Evolutionary conservation across 208 protist genomes (phyloP).

Genomic region (Entamoeba moshkovskii): DNA sequence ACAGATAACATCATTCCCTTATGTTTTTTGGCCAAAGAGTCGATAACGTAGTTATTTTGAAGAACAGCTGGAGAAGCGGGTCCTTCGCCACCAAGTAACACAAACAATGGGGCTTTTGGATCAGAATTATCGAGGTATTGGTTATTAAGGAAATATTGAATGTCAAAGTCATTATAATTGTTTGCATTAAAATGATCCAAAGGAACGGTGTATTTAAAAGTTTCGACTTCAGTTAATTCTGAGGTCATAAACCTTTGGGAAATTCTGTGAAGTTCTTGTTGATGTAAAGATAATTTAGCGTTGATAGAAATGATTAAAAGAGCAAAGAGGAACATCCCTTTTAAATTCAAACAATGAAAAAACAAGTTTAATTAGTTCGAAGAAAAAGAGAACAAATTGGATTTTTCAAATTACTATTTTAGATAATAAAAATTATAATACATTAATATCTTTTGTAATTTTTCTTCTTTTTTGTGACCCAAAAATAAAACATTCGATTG

Average conservation of each 20-base stretch:
- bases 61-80: not conserved
- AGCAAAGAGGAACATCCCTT: not conserved
- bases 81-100: not conserved
- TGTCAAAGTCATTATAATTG: not conserved
- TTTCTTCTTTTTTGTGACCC: no score
- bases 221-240: not conserved
- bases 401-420: no score
- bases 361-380: no score
- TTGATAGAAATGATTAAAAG: not conserved
- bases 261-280: not conserved
- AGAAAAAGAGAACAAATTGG: no score
- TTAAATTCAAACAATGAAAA: no score
- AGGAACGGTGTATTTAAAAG: not conserved
- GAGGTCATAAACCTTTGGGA: not conserved
- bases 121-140: not conserved
- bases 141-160: not conserved
- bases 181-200: not conserved
- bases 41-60: not conserved
- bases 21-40: not conserved
- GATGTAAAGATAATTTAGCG: not conserved
- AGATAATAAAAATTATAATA: no score
- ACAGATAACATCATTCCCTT: not conserved
- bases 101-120: not conserved
- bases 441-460: no score
- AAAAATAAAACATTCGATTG: no score